Evolutionary conservation across 2,329 filamentous ascomycete genomes (phyloP), one percentile per base, ranked within the genome.

Genomic region (Cercospora sp.): DNA sequence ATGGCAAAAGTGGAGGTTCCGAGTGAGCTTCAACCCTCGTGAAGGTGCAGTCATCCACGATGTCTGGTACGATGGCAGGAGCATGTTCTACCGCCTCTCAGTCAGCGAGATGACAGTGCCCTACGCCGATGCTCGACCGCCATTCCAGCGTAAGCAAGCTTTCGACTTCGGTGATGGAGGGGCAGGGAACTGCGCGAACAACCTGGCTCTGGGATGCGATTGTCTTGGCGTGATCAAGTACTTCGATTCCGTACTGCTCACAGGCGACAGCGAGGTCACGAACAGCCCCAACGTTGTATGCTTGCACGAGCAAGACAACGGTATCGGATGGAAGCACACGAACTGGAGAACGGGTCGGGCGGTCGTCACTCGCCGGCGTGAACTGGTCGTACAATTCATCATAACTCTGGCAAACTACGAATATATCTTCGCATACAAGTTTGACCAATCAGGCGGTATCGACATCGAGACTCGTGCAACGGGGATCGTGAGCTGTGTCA

Each of bases 81-180:
- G 85, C 51, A 81, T 92, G 30, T 83, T 92, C 74, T 89, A 91
- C 79, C 85, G 90, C 1, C 78, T 92, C 31, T 87, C 86, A 69
- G 84, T 90, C 67, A 87, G 86, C 69, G 90, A 93, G 77, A 90
- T 92, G 86, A 71, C 72, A 7, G 73, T 75, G 3, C 72, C 73
- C 18, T 92, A 91, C 71, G 88, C 82, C 3, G 89, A 91, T 72
- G 87, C 87, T 0, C 84, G 90, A 1, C 80, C 84, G 0, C 89
- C 89, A 0, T 91, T 87, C 75, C 88, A 89, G 63, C 84, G 89
- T 51, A 92, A 92, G 76, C 87, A 89, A 63, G 90, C 89, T 0
- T 91, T 92, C 73, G 90, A 92, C 72, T 86, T 92, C 68, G 90
- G 90, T 7, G 89, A 92, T 67, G 88, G 85, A 9, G 90, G 90